Evolutionary conservation across 2,329 filamentous ascomycete genomes (phyloP).

Genomic region (Talaromyces islandicus): DNA sequence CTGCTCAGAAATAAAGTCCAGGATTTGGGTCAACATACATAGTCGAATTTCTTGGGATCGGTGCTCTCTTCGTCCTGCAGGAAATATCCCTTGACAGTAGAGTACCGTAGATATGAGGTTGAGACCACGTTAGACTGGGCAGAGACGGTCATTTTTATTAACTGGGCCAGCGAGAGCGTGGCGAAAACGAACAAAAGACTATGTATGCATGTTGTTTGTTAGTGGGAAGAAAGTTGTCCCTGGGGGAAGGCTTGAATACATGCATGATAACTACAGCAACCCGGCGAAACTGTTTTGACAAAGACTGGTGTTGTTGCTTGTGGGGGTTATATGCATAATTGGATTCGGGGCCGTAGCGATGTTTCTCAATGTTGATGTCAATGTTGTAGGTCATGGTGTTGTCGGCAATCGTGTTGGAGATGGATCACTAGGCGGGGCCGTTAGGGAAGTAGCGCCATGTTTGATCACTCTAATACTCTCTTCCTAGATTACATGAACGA

Average conservation of each 20-base stretch:
- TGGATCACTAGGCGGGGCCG: too few species aligned
- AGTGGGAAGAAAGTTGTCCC: background rate
- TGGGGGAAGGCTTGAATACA: background rate
- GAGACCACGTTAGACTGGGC: background rate
- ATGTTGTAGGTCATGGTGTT: background rate
- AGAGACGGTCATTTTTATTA: conserved; percentile 13
- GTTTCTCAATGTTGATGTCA: background rate
- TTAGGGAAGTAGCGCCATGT: background rate
- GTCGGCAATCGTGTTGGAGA: background rate
- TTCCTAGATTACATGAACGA: too few species aligned
- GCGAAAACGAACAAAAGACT: conserved; percentile 1
- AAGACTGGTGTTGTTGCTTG: background rate
- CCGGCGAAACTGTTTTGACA: background rate
- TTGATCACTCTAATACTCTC: background rate
- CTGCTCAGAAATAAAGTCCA: background rate
- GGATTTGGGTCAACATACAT: conserved; percentile 27
- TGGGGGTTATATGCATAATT: background rate
- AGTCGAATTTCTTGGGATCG: conserved; percentile 43
- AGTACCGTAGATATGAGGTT: conserved; percentile 26
- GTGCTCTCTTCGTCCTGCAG: conserved; percentile 46
- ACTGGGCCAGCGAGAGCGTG: conserved; percentile 10
- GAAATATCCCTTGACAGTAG: conserved; percentile 44
- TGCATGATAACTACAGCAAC: background rate
- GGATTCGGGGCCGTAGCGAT: background rate
- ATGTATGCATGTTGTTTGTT: background rate